Conservation (phyloP, 257 asterid genomes). For the Nicotiana undulata region DNA sequence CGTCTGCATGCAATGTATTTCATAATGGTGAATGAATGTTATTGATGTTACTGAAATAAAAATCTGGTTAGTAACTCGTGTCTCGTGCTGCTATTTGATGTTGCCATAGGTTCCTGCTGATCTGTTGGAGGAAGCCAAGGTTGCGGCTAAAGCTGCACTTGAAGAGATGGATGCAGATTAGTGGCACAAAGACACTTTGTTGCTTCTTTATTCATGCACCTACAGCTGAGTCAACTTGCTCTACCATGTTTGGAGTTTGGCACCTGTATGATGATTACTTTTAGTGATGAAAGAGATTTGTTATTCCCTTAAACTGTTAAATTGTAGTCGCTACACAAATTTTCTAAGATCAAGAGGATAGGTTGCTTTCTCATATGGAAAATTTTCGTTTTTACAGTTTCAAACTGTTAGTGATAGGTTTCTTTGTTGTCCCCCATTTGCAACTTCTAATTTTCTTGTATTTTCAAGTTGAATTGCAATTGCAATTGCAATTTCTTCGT, state of each 20-base stretch:
- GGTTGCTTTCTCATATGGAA: not conserved
- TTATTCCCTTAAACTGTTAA: not conserved
- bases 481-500: no score
- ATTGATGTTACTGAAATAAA: not conserved
- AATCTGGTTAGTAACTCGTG: not conserved
- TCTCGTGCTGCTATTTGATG: not conserved
- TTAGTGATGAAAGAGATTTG: not conserved
- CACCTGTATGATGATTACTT: not conserved
- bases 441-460: no score
- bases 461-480: no score
- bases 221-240: not conserved
- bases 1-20: not conserved
- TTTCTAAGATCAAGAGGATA: not conserved
- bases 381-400: not conserved
- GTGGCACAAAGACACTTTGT: not conserved
- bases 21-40: not conserved
- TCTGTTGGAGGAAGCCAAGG: conserved; percentile 77
- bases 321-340: not conserved
- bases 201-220: not conserved
- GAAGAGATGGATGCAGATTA: conserved; percentile 99
- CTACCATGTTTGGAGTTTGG: not conserved
- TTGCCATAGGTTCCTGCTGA: conserved; percentile 66
- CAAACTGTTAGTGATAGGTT: not conserved
- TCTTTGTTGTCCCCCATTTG: no score
- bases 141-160: conserved; percentile 90